Evolutionary conservation across 2,329 filamentous ascomycete species (phyloP).

Genomic region (Trichophyton mentagrophytes): DNA sequence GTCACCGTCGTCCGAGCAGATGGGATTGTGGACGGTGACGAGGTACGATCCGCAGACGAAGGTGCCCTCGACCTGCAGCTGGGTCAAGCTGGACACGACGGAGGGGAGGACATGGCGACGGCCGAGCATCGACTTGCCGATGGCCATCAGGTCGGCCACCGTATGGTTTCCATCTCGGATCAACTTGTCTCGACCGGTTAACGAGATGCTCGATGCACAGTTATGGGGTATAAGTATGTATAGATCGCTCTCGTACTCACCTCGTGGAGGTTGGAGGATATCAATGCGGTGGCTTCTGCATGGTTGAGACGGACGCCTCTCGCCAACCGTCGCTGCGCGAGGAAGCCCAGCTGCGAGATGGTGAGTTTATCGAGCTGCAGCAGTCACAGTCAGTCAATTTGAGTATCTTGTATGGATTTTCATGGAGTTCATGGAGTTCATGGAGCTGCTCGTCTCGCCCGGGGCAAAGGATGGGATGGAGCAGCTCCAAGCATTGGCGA

Average conservation of each 20-base stretch:
- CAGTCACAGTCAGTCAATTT: neutral
- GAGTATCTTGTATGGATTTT: no score
- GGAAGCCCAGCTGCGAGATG: constrained; percentile 74
- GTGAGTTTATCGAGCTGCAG: constrained; percentile 84
- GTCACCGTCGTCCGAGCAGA: constrained; percentile 75
- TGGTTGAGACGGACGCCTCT: constrained; percentile 83
- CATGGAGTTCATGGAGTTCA: no score
- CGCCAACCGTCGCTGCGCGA: constrained; percentile 79
- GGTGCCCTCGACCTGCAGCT: constrained; percentile 89
- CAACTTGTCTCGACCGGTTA: constrained; percentile 41
- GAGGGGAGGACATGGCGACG: constrained; percentile 80
- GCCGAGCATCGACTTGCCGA: constrained; percentile 84
- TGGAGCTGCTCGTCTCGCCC: no score
- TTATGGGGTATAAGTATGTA: no score
- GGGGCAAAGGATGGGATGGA: neutral
- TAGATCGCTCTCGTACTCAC: constrained; percentile 26
- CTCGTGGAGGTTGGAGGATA: constrained; percentile 82
- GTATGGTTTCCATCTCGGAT: constrained; percentile 92
- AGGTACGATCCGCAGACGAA: constrained; percentile 85
- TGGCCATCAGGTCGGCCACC: constrained; percentile 83
- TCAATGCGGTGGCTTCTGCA: constrained; percentile 55
- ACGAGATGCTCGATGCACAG: no score
- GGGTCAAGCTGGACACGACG: constrained; percentile 62
- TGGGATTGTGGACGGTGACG: constrained; percentile 84
- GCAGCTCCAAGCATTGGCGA: constrained; percentile 15